Evolutionary conservation across 2,329 filamentous ascomycete genomes (phyloP), one percentile per base, ranked within the genome.

Genomic region (Epichloe bromicola): DNA sequence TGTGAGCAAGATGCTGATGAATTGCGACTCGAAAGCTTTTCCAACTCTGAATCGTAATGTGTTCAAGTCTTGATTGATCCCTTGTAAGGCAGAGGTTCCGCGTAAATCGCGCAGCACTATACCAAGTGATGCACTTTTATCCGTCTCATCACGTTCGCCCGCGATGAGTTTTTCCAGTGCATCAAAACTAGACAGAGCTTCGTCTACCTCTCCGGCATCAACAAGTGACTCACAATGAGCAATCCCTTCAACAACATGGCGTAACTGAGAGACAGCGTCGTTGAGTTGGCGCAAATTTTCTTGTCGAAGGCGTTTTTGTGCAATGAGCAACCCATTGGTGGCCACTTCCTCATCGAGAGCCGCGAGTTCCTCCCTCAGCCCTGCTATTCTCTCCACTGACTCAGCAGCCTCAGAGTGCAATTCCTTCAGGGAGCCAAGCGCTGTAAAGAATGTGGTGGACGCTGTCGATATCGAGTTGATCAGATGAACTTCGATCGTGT

Each of bases 401-500:
- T 94, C 87, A 11, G 89, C 85, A 6, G 93, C 90, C 66, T 98
- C 93, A 0, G 85, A 85, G 64, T 98, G 91, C 11, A 98, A 73
- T 63, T 96, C 88, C 57, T 88, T 85, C 36, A 98, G 72, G 90
- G 90, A 95, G 0, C 93, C 91, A 1, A 98, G 73, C 0, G 93
- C 93, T 0, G 89, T 90, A 61, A 98, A 98, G 67, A 98, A 98
- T 0, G 91, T 95, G 1, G 88, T 89, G 0, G 93, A 97, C 1
- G 93, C 93, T 0, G 87, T 89, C 2, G 91, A 97, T 55, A 98
- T 98, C 0, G 90, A 95, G 34, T 88, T 88, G 59, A 98, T 96
- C 7, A 98, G 74, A 64, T 98, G 93, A 50, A 98, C 88, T 65
- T 98, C 93, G 20, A 98, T 89, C 0, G 93, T 98, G 65, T 98